Evolutionary conservation across 1,284 basidiomycete genomes (phyloP), one percentile per base, ranked within the genome.

Genomic region (Mycosarcoma mackinlayi): DNA sequence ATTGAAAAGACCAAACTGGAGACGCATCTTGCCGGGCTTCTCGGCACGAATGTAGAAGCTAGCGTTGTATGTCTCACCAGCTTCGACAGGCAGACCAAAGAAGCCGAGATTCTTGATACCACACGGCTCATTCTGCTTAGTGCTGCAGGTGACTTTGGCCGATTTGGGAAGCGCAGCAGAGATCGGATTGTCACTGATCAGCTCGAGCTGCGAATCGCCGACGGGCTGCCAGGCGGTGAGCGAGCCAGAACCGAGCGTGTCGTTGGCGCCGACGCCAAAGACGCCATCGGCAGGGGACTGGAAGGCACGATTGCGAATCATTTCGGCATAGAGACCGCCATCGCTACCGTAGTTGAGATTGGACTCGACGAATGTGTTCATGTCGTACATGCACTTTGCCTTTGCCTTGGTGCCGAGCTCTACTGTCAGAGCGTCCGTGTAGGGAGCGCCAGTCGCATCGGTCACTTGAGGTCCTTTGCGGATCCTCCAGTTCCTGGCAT

Each of bases 261-360:
- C 64, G 31, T 45, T 54, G 14, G 21, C 16, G 16, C 64, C 56
- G 4, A 28, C 45, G 6, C 54, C 52, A 13, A 68, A 72, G 25
- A 55, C 55, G 10, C 39, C 35, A 27, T 65, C 66, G 19, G 37
- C 47, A 13, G 58, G 45, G 3, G 57, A 53, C 38, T 76, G 74
- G 56, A 76, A 75, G 21, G 74, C 74, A 3, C 72, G 72, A 47
- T 75, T 74, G 49, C 60, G 60, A 49, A 77, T 77, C 55, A 77
- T 58, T 48, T 77, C 75, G 19, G 65, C 73, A 23, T 74, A 72
- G 2, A 77, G 51, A 18, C 75, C 75, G n/a, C 75, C 74, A 25
- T 76, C 71, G 18, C 63, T 58, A 24, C 62, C 75, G n/a, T 62
- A 73, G 64, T 74, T 76, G 53, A 76, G 55, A 57, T 72, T 72